Percentiles rank a stretch among this genome's conserved stretches.
These are phyloP conservation scores for Fusarium chaquense DNA, from an alignment of 2,329 filamentous ascomycete species.

Conservation along the genomic window DNA sequence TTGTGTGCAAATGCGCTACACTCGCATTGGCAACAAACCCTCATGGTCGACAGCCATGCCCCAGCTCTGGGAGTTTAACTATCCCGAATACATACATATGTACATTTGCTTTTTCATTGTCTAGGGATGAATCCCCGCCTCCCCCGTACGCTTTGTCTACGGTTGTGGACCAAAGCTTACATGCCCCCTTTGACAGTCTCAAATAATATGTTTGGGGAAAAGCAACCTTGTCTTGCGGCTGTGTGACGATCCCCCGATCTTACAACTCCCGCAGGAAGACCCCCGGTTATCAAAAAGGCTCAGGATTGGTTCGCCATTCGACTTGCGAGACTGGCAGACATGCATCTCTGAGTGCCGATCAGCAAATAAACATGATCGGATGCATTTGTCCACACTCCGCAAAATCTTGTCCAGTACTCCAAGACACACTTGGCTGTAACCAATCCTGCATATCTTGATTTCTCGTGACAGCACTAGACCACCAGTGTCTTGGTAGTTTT, in stretches of 20 bases:
- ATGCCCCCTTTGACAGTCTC: conserved; percentile 39
- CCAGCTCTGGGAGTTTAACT: conserved; percentile 18
- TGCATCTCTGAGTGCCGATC: conserved; percentile 33
- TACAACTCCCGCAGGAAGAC: conserved; percentile 38
- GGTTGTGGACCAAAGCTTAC: conserved; percentile 37
- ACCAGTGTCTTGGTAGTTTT: background rate
- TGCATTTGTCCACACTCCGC: conserved; percentile 19
- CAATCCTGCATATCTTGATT: conserved; percentile 9
- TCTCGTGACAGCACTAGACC: conserved; percentile 9
- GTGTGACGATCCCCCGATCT: conserved; percentile 44
- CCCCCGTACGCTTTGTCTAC: conserved; percentile 23
- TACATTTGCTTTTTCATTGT: background rate
- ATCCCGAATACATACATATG: conserved; percentile 14
- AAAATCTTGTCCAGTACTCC: conserved; percentile 15
- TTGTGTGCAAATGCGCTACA: conserved; percentile 1
- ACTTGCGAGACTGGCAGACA: conserved; percentile 11
- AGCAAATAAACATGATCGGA: conserved; percentile 20
- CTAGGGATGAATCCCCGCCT: conserved; percentile 24
- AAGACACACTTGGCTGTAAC: conserved; percentile 10
- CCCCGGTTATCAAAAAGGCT: conserved; percentile 6
- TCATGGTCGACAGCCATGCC: conserved; percentile 7
- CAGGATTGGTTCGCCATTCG: conserved; percentile 34
- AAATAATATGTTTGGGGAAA: conserved; percentile 25
- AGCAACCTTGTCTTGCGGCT: conserved; percentile 39
- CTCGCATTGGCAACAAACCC: background rate